phyloP scores from a whole-genome alignment of 1,139 yeast genomes.

The Tardiomyces digboiensis region DNA sequence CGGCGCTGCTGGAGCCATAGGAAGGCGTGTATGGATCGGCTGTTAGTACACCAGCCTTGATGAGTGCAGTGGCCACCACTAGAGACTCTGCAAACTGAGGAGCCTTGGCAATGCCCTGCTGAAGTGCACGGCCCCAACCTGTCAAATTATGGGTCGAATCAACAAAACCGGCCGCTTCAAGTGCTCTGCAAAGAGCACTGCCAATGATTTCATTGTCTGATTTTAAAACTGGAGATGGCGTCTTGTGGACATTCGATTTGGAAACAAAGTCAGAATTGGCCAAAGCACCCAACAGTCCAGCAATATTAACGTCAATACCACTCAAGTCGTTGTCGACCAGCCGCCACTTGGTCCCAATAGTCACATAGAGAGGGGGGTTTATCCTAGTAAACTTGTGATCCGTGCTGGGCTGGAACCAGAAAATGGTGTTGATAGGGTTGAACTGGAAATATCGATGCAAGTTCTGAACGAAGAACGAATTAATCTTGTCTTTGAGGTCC shows the following conservation, averaged over 20 bases:
- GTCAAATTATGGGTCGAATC: slow-evolving; percentile 36
- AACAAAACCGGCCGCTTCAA: slow-evolving; percentile 48
- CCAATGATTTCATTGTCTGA: background rate
- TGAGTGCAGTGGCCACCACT: slow-evolving; percentile 20
- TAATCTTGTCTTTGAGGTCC: slow-evolving; percentile 46
- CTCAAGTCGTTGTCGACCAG: background rate
- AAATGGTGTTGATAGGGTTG: slow-evolving; percentile 25
- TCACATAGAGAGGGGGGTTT: background rate
- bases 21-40: slow-evolving; percentile 15
- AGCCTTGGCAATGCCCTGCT: slow-evolving; percentile 20
- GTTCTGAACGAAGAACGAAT: slow-evolving; percentile 61
- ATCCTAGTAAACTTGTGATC: background rate
- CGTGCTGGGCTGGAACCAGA: background rate
- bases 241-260: background rate
- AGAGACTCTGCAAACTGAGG: slow-evolving; percentile 23
- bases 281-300: background rate
- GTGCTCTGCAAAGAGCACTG: slow-evolving; percentile 49
- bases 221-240: background rate
- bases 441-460: slow-evolving; percentile 82
- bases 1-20: slow-evolving; percentile 10
- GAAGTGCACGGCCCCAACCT: slow-evolving; percentile 46
- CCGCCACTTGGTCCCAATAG: background rate
- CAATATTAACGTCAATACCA: background rate
- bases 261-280: background rate
- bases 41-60: slow-evolving; percentile 16